Base-by-base conservation (phyloP, 371 early-diverging fungal genomes). In the Saksenaea oblongispora region DNA sequence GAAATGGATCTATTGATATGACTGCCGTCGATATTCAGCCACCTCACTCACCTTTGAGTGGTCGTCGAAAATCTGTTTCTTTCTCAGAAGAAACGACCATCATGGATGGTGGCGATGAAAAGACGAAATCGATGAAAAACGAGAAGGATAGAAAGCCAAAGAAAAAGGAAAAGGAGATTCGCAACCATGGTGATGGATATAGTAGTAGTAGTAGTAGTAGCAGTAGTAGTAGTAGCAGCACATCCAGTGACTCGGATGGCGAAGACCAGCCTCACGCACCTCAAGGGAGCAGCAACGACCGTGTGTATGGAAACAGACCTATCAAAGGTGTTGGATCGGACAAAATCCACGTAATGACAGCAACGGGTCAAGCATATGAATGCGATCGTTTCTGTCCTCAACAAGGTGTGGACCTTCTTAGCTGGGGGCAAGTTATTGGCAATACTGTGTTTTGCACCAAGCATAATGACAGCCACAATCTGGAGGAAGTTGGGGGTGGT, bases 341-440 rank as follows among this genome's bases (percentile, higher is more conserved):
- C 8, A 75, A 81, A 56, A 71, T 84, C 15, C 70, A 71, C 54
- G 78, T 84, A 14, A 71, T 67, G 17, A 69, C 80, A 26, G 58
- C 72, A 1, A 70, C 66, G 42, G 80, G 82, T 28, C 69, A 70
- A 24, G 71, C 74, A 18, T 84, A 74, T 53, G 84, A 84, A 60
- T 75, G 73, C 13, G 82, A 84, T 63, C 73, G 84, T 28, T 84
- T 67, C 61, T 84, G 84, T 53, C 84, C 84, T 24, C 84, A 84
- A 22, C 17, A 47, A 54, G 56, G 70, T 13, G 73, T 76, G n/a
- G 84, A 84, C 68, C 72, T 84, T 54, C 66, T 71, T 18, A 67
- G 78, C 17, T 67, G 79, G 76, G 76, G 78, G 10, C 72, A 69
- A 13, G 74, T 81, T 24, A 62, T 78, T 15, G 84, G 84, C 4